Percentiles rank a stretch among this genome's conserved stretches.
Conservation (phyloP, 257 asterid species). For the Cruciata laevipes region DNA sequence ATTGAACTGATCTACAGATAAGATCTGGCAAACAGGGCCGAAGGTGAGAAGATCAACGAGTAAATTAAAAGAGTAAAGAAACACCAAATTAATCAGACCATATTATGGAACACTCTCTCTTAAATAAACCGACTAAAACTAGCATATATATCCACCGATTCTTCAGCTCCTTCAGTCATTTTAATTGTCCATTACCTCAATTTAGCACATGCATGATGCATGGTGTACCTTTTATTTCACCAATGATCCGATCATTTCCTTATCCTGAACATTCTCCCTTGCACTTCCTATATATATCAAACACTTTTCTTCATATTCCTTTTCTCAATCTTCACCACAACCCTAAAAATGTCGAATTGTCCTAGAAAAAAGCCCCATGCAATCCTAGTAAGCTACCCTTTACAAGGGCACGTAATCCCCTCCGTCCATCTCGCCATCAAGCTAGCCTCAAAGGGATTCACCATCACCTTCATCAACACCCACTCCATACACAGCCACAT, state of each 20-base stretch:
- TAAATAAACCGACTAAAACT: no score
- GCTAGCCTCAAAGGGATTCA: slow-evolving; percentile 42
- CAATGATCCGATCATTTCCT: not conserved
- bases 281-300: not conserved
- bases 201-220: not conserved
- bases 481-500: slow-evolving; percentile 31
- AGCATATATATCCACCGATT: not conserved
- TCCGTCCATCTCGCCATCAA: slow-evolving; percentile 38
- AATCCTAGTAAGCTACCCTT: slow-evolving; percentile 38
- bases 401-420: slow-evolving; percentile 48
- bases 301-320: not conserved
- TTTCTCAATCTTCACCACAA: not conserved
- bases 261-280: not conserved
- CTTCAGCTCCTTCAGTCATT: not conserved
- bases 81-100: no score
- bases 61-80: no score
- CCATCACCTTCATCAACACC: slow-evolving; percentile 43
- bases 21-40: no score
- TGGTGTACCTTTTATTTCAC: not conserved
- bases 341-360: slow-evolving; percentile 19
- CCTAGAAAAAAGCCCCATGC: slow-evolving; percentile 35
- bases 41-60: no score
- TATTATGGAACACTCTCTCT: no score
- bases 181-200: not conserved
- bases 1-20: no score